phyloP scores from a whole-genome alignment of 2,329 filamentous ascomycete species.

The Calycina herbarum region DNA sequence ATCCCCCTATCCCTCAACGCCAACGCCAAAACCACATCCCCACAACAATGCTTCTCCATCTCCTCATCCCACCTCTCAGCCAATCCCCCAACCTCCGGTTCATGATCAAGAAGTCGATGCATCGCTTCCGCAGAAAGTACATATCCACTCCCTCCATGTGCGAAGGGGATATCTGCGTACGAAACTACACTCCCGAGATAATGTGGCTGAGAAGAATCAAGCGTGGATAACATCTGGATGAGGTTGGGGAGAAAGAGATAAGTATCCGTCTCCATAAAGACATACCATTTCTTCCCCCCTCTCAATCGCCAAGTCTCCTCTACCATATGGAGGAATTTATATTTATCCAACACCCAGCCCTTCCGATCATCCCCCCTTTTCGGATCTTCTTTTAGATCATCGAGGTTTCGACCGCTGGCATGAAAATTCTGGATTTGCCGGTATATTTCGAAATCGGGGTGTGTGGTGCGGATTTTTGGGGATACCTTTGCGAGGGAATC shows the following conservation, averaged over 20 bases:
- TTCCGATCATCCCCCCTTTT: slow-evolving; percentile 25
- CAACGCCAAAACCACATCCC: slow-evolving; percentile 50
- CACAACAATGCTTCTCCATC: slow-evolving; percentile 47
- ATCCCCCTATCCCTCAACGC: slow-evolving; percentile 48
- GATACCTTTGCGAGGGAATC: slow-evolving; percentile 49
- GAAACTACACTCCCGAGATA: slow-evolving; percentile 53
- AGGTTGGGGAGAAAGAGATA: slow-evolving; percentile 55
- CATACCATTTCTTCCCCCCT: slow-evolving; percentile 56
- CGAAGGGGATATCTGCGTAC: slow-evolving; percentile 46
- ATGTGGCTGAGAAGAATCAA: slow-evolving; percentile 45
- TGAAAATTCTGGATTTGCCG: slow-evolving; percentile 45
- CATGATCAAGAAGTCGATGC: slow-evolving; percentile 44
- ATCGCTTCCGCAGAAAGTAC: slow-evolving; percentile 52
- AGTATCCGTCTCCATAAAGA: slow-evolving; percentile 59
- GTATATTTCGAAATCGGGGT: slow-evolving; percentile 46
- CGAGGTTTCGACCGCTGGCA: slow-evolving; percentile 46
- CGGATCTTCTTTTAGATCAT: slow-evolving; percentile 38
- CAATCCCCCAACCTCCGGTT: slow-evolving; percentile 37
- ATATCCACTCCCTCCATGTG: slow-evolving; percentile 56
- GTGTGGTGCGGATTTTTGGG: slow-evolving; percentile 43
- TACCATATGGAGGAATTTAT: slow-evolving; percentile 60
- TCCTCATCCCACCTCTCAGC: slow-evolving; percentile 48
- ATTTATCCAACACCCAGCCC: slow-evolving; percentile 58
- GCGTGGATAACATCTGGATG: slow-evolving; percentile 46
- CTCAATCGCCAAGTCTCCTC: slow-evolving; percentile 51